Percentiles rank a stretch among this genome's conserved stretches.
Evolutionary conservation across 2,329 filamentous ascomycete genomes (phyloP).

Genomic region (Botrytis paeoniae): DNA sequence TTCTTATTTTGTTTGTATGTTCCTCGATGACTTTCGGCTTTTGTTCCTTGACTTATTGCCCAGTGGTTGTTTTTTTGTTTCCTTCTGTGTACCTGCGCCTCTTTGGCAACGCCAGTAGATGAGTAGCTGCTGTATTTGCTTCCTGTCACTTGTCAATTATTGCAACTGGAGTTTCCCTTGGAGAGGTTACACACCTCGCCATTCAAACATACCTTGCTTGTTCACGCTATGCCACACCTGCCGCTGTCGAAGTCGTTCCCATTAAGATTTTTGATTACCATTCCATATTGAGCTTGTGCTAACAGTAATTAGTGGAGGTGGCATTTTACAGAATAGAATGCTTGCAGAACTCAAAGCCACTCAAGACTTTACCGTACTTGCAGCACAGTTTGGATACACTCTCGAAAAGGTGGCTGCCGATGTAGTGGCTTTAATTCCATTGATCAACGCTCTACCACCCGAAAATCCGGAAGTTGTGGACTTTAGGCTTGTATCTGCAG

Average conservation of each 20-base stretch:
- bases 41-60: background rate
- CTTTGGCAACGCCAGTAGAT: background rate
- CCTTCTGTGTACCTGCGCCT: accelerated
- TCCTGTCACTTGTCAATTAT: background rate
- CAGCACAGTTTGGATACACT: background rate
- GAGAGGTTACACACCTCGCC: background rate
- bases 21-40: background rate
- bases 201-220: background rate
- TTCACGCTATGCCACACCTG: background rate
- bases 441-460: background rate
- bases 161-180: too few species aligned
- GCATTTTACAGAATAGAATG: background rate
- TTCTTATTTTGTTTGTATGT: background rate
- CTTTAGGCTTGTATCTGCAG: slow-evolving; percentile 44
- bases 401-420: background rate
- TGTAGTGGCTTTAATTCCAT: background rate
- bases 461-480: background rate
- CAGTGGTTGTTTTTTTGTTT: background rate
- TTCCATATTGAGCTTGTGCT: background rate
- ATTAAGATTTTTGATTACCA: background rate
- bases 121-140: background rate
- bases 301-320: background rate
- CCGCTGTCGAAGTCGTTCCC: background rate
- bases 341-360: background rate
- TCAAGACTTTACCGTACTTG: background rate